Conservation (phyloP, 2,329 filamentous ascomycete genomes). For the Ceratocystis variospora region DNA sequence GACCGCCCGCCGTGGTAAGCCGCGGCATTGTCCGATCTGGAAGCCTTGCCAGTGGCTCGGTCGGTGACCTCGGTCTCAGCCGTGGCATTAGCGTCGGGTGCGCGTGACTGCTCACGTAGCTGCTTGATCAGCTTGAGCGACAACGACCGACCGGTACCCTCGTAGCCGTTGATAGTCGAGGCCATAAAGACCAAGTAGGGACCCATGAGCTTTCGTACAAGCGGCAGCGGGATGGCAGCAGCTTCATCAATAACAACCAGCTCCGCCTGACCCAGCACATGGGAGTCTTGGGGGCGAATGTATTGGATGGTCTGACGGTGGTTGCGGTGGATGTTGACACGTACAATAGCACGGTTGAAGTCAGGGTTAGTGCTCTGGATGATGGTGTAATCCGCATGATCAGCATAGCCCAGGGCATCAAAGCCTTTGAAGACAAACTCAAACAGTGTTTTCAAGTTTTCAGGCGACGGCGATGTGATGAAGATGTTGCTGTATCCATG, state of each 20-base stretch:
- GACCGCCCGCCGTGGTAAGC: constrained; percentile 55
- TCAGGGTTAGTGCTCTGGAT: constrained; percentile 96
- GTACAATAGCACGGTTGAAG: constrained; percentile 96
- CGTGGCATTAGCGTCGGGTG: constrained; percentile 34
- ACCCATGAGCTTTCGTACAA: constrained; percentile 88
- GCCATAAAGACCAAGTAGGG: constrained; percentile 98
- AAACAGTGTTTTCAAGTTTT: constrained; percentile 96
- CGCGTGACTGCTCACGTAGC: constrained; percentile 76
- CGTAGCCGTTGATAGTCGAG: constrained; percentile 97
- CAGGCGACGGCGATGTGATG: constrained; percentile 91
- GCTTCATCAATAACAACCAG: constrained; percentile 94
- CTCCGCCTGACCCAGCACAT: constrained; percentile 89
- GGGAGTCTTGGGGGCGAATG: constrained; percentile 89
- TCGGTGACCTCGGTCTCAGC: constrained; percentile 58
- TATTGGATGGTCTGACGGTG: constrained; percentile 98
- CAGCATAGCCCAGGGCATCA: constrained; percentile 81
- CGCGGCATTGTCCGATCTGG: constrained; percentile 45
- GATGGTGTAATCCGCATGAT: constrained; percentile 95
- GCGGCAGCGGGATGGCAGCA: constrained; percentile 82
- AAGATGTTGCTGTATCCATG: constrained; percentile 99
- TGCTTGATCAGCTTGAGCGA: constrained; percentile 96
- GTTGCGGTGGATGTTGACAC: constrained; percentile 87
- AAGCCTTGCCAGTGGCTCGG: constrained; percentile 59
- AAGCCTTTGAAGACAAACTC: constrained; percentile 98
- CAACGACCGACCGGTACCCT: constrained; percentile 86